Evolutionary conservation across 1,139 yeast genomes (phyloP).

Genomic region (Candida pseudocylindracea): DNA sequence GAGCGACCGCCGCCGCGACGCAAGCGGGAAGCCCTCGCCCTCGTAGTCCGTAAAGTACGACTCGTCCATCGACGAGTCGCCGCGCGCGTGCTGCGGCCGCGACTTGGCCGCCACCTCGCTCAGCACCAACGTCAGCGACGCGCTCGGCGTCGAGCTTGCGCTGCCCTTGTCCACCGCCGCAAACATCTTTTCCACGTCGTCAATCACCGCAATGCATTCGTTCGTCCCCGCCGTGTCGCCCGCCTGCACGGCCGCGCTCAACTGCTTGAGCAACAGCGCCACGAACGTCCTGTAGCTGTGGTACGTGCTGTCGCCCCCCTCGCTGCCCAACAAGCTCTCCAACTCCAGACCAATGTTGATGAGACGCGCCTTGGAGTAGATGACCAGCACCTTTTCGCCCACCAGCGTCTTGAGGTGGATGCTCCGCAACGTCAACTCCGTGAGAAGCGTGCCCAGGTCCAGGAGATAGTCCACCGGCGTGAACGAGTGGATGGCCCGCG

Average conservation of each 20-base stretch:
- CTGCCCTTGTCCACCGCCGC: slow-evolving; percentile 14
- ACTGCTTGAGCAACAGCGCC: slow-evolving; percentile 23
- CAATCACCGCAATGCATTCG: slow-evolving; percentile 37
- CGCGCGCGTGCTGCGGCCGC: background rate
- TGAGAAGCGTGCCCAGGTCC: slow-evolving; percentile 34
- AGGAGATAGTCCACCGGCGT: slow-evolving; percentile 24
- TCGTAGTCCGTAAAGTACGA: background rate
- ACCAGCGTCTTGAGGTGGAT: slow-evolving; percentile 24
- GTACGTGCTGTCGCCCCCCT: slow-evolving; percentile 14
- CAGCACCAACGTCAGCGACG: too few species aligned
- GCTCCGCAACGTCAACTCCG: slow-evolving; percentile 23
- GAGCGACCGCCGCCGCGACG: slow-evolving; percentile 8
- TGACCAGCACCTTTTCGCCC: slow-evolving; percentile 25
- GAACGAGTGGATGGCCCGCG: slow-evolving; percentile 17
- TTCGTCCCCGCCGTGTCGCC: slow-evolving; percentile 27
- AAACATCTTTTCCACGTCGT: slow-evolving; percentile 41
- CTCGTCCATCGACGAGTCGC: background rate
- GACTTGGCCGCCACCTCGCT: too few species aligned
- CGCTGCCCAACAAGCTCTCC: slow-evolving; percentile 14
- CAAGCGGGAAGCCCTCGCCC: background rate
- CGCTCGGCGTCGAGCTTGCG: too few species aligned
- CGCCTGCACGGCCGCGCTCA: slow-evolving; percentile 23
- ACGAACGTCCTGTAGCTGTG: slow-evolving; percentile 22
- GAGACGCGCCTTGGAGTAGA: slow-evolving; percentile 32
- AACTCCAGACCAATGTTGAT: slow-evolving; percentile 32